Conservation (phyloP, 768 basidiomycete species). For the Galerina sulciceps region DNA sequence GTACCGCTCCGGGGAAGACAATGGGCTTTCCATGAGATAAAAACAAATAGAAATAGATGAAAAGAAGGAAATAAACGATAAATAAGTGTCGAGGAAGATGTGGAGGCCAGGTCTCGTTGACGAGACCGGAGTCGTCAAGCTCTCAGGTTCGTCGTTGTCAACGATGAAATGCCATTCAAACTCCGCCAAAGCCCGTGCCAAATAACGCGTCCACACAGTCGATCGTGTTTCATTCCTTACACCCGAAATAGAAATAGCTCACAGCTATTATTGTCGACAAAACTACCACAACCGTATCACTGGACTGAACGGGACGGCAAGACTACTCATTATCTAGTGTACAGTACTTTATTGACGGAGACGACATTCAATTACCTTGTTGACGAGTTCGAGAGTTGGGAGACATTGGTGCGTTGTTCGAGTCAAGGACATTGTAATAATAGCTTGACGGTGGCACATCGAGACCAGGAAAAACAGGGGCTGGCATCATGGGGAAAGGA, state of each 20-base stretch:
- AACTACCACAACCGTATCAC: too few relatives aligned
- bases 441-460: neutral
- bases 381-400: neutral
- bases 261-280: too few relatives aligned
- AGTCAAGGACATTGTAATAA: neutral
- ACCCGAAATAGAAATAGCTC: neutral
- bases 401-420: neutral
- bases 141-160: slow-evolving; percentile 7
- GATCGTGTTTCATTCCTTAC: slow-evolving; percentile 6
- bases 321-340: neutral
- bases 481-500: neutral
- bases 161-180: slow-evolving; percentile 13
- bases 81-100: neutral
- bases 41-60: slow-evolving; percentile 3
- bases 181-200: slow-evolving; percentile 21
- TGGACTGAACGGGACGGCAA: neutral
- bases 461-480: neutral
- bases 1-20: slow-evolving; percentile 23
- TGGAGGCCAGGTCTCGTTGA: neutral
- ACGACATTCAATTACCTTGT: neutral
- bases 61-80: neutral
- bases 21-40: slow-evolving; percentile 18
- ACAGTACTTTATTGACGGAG: neutral
- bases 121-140: neutral
- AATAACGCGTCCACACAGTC: slow-evolving; percentile 25